A percentile compares a stretch with the other conserved stretches of the same genome.
phyloP scores from a whole-genome alignment of 1,284 basidiomycete species.

The Rhodotorula sp. region DNA sequence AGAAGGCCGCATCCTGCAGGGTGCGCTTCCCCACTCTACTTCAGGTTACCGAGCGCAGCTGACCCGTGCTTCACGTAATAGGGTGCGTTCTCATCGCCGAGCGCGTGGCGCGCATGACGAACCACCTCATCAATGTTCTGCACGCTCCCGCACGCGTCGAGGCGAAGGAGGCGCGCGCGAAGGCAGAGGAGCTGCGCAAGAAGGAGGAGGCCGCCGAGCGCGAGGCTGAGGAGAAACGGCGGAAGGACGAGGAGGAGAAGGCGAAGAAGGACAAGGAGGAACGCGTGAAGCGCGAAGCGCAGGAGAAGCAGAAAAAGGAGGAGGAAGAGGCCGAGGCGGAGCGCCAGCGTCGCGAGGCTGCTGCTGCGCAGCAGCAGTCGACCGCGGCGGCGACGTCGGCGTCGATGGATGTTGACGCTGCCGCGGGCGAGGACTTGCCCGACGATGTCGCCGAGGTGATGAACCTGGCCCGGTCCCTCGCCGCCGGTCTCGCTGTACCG shows the following conservation, averaged over 20 bases:
- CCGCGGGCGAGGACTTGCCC: slow-evolving; percentile 20
- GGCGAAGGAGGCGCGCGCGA: slow-evolving; percentile 49
- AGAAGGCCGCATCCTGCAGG: slow-evolving; percentile 78
- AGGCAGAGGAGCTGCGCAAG: slow-evolving; percentile 48
- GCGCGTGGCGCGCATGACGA: slow-evolving; percentile 66
- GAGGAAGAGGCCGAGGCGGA: slow-evolving; percentile 49
- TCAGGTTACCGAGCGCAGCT: neutral
- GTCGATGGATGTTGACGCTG: slow-evolving; percentile 24
- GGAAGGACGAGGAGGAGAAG: slow-evolving; percentile 47
- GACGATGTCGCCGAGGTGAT: slow-evolving; percentile 44
- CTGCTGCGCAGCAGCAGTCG: slow-evolving; percentile 39
- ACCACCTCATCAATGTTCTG: slow-evolving; percentile 75
- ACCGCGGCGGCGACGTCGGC: no score
- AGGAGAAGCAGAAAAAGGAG: slow-evolving; percentile 43
- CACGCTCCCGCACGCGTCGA: slow-evolving; percentile 74
- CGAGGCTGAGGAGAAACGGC: slow-evolving; percentile 47
- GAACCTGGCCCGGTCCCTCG: slow-evolving; percentile 45
- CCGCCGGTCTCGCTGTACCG: slow-evolving; percentile 45
- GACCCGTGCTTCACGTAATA: neutral
- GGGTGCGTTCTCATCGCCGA: slow-evolving; percentile 56
- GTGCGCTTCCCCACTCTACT: slow-evolving; percentile 58
- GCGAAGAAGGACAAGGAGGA: slow-evolving; percentile 47
- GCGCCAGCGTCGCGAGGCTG: slow-evolving; percentile 27
- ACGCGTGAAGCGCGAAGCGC: slow-evolving; percentile 43
- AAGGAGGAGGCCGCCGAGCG: slow-evolving; percentile 46